Evolutionary conservation across 306 rosid species (phyloP).

Genomic region (Arachis hypogaea): DNA sequence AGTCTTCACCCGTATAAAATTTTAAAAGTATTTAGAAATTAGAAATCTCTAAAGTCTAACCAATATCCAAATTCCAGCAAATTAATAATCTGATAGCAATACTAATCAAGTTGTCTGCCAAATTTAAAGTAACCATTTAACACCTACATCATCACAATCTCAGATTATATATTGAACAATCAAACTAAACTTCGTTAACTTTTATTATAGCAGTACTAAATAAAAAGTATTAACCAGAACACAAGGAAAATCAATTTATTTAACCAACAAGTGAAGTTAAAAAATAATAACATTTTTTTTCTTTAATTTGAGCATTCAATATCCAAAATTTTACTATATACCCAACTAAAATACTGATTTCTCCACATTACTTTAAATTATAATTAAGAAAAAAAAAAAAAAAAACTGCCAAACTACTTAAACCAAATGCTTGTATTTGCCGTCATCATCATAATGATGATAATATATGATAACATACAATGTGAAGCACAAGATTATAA

Average conservation of each 20-base stretch:
- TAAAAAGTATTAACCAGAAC: not conserved
- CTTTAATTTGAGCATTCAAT: not conserved
- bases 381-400: no score
- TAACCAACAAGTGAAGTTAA: not conserved
- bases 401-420: no score
- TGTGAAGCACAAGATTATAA: not conserved
- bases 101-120: not conserved
- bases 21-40: not conserved
- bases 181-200: not conserved
- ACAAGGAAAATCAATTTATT: not conserved
- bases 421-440: not conserved
- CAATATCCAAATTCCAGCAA: not conserved
- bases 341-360: not conserved
- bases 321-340: not conserved
- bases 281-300: not conserved
- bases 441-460: not conserved
- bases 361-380: no score
- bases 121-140: slow-evolving; percentile 10
- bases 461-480: not conserved
- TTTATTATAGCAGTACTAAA: not conserved
- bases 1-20: not conserved
- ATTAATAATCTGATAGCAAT: not conserved
- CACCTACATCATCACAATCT: slow-evolving; percentile 23
- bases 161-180: not conserved
- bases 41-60: not conserved